Conservation (phyloP, 2,329 filamentous ascomycete genomes). For the Colletotrichum orbiculare region DNA sequence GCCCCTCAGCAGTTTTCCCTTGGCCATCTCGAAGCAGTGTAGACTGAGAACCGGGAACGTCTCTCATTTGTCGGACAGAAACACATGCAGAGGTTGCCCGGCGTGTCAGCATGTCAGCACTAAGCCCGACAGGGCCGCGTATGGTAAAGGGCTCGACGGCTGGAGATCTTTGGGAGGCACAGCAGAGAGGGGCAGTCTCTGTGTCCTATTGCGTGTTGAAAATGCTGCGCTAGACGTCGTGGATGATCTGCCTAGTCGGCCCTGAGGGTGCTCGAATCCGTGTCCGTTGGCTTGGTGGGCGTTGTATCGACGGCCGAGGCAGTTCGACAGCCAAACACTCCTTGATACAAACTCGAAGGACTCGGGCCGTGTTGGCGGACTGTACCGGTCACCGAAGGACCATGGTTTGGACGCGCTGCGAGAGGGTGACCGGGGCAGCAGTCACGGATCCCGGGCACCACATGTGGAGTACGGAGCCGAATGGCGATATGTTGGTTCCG, state of each 20-base stretch:
- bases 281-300: too few relatives aligned
- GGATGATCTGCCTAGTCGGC: too few relatives aligned
- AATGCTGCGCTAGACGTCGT: too few relatives aligned
- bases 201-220: too few relatives aligned
- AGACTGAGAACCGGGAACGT: background rate
- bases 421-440: background rate
- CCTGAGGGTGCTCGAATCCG: too few relatives aligned
- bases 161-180: slow-evolving; percentile 13
- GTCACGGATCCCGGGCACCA: background rate
- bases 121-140: slow-evolving; percentile 25
- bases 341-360: too few relatives aligned
- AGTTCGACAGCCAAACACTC: too few relatives aligned
- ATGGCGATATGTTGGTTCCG: background rate
- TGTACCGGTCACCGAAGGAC: background rate
- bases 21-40: slow-evolving; percentile 22
- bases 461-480: background rate
- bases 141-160: slow-evolving; percentile 18
- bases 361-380: background rate
- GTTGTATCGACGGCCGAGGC: background rate
- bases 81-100: slow-evolving; percentile 23
- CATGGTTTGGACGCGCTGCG: background rate
- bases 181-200: background rate
- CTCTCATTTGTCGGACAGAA: slow-evolving; percentile 18
- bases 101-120: slow-evolving; percentile 32
- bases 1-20: slow-evolving; percentile 8